Conservation (phyloP, 129 eudicot species). For the Smallanthus sonchifolius region DNA sequence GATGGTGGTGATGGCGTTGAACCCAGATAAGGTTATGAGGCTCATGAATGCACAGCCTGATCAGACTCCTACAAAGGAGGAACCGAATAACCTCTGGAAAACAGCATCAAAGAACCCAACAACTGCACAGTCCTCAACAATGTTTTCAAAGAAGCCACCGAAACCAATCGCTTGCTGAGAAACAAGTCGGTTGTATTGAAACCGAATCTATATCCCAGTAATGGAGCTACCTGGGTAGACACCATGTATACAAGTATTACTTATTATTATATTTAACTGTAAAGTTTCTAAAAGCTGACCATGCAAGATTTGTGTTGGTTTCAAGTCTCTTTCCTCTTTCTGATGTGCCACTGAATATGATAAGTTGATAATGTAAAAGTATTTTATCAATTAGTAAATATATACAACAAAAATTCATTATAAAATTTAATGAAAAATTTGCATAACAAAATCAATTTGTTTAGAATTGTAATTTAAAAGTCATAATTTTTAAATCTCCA, state of each 20-base stretch:
- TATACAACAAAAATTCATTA: too few species aligned
- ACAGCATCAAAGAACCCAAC: conserved; percentile 40
- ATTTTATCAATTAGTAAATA: too few species aligned
- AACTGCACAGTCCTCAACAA: conserved; percentile 41
- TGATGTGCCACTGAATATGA: neutral
- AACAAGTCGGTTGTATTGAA: conserved; percentile 1
- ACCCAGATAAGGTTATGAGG: conserved; percentile 53
- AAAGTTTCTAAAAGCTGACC: neutral
- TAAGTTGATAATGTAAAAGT: too few species aligned
- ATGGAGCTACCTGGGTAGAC: neutral
- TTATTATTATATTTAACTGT: neutral
- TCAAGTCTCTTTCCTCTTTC: neutral
- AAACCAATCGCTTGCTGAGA: conserved; percentile 34
- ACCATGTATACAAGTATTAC: conserved; percentile 2
- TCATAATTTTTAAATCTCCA: too few species aligned
- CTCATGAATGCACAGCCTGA: conserved; percentile 44
- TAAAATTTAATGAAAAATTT: too few species aligned
- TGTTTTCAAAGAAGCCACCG: conserved; percentile 80
- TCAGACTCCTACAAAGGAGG: conserved; percentile 36
- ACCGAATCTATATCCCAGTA: neutral
- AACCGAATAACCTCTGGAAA: conserved; percentile 34
- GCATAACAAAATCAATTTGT: too few species aligned
- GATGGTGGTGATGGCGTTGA: conserved; percentile 59
- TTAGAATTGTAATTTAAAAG: too few species aligned
- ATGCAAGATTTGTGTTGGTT: neutral